A percentile compares a stretch with the other conserved stretches of the same genome.
These are phyloP conservation scores for Clonostachys sp. DNA, from an alignment of 2,329 filamentous ascomycete genomes.

Conservation along the genomic window DNA sequence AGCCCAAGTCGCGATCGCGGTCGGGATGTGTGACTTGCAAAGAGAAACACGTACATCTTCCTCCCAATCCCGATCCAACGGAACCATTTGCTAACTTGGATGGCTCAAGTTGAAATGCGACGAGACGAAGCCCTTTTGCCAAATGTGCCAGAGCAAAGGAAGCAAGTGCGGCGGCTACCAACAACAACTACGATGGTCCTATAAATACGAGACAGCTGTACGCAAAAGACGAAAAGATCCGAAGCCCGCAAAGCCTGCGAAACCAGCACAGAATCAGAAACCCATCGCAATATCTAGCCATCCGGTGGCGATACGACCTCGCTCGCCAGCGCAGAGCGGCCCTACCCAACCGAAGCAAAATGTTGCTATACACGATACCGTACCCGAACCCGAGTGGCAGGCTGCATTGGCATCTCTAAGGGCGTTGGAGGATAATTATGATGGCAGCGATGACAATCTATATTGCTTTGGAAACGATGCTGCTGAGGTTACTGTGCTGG, in stretches of 20 bases:
- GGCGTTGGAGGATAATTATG: too few relatives aligned
- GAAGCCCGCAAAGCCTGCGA: neutral
- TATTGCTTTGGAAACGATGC: too few relatives aligned
- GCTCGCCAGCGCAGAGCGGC: too few relatives aligned
- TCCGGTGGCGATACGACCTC: neutral
- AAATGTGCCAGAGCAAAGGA: slow-evolving; percentile 16
- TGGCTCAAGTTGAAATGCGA: slow-evolving; percentile 15
- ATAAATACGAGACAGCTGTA: slow-evolving; percentile 25
- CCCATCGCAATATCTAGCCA: neutral
- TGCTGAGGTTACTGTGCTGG: too few relatives aligned
- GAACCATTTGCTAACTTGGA: slow-evolving; percentile 6
- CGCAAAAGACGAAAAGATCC: slow-evolving; percentile 1
- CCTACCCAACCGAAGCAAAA: too few relatives aligned
- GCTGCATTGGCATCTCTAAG: too few relatives aligned
- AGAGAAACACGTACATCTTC: slow-evolving; percentile 8
- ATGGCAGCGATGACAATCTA: too few relatives aligned
- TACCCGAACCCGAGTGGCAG: neutral
- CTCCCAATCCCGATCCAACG: neutral
- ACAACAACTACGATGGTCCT: slow-evolving; percentile 30
- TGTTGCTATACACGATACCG: neutral
- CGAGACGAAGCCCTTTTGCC: slow-evolving; percentile 18
- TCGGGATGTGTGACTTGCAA: slow-evolving; percentile 8
- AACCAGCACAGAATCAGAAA: neutral
- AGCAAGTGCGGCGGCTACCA: slow-evolving; percentile 19
- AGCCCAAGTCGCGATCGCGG: slow-evolving; percentile 1